phyloP scores from a whole-genome alignment of 805 yeast species.

The Saccharomycopsis babjevae region DNA sequence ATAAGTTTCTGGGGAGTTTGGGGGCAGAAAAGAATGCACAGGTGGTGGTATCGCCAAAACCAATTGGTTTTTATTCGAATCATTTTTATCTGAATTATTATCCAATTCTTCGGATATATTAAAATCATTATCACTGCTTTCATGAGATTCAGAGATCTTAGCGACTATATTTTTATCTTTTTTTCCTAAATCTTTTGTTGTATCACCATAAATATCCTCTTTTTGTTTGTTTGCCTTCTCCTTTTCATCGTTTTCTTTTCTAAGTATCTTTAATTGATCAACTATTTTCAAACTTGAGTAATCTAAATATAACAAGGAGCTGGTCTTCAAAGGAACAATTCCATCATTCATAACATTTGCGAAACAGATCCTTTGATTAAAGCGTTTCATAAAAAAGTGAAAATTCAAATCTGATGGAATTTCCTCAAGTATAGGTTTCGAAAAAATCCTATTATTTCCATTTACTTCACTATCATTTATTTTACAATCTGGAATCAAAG shows the following conservation, averaged over 20 bases:
- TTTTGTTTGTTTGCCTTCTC: background rate
- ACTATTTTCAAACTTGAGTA: conserved; percentile 64
- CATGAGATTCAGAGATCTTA: background rate
- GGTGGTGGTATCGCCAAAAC: background rate
- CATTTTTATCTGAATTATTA: background rate
- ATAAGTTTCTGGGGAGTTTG: background rate
- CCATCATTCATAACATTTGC: conserved; percentile 93
- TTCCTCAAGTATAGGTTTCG: conserved; percentile 60
- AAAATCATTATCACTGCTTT: background rate
- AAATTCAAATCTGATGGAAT: conserved; percentile 58
- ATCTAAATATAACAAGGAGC: conserved; percentile 76
- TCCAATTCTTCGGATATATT: background rate
- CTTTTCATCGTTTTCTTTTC: background rate
- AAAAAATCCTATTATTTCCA: background rate
- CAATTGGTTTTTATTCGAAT: background rate
- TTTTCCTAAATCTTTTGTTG: background rate
- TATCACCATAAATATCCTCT: background rate
- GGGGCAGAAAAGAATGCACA: background rate
- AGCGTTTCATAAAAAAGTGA: conserved; percentile 36
- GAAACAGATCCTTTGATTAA: conserved; percentile 67
- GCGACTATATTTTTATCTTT: background rate
- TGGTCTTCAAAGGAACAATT: conserved; percentile 86
- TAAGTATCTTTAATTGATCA: conserved; percentile 17
- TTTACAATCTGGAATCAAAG: conserved; percentile 4
- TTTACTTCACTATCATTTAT: conserved; percentile 20